Percentiles rank a stretch among this genome's conserved stretches.
Evolutionary conservation across 108 stramenopile genomes (phyloP).

Genomic region (Aurantiochytrium sp.): DNA sequence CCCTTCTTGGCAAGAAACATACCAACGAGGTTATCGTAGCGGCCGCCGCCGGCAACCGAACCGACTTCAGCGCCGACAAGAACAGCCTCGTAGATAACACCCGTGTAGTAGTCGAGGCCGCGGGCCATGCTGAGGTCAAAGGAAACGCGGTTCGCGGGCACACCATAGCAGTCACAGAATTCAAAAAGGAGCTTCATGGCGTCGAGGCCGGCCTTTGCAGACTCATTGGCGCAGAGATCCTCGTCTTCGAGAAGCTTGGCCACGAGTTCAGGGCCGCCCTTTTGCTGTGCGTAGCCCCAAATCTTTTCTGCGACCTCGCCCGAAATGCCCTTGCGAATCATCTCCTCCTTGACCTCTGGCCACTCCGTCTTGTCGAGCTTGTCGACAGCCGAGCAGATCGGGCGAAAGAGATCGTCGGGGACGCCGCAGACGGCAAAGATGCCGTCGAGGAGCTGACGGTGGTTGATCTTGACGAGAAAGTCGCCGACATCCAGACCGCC

Average conservation of each 20-base stretch:
- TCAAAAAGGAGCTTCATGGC: constrained; percentile 73
- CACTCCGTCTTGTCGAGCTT: constrained; percentile 85
- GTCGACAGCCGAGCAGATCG: constrained; percentile 81
- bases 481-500: constrained; percentile 69
- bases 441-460: constrained; percentile 73
- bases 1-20: constrained; percentile 55
- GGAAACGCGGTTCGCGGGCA: constrained; percentile 51
- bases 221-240: constrained; percentile 64
- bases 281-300: constrained; percentile 67
- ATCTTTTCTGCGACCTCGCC: constrained; percentile 70
- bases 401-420: constrained; percentile 72
- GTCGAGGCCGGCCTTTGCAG: constrained; percentile 65
- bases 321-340: constrained; percentile 74
- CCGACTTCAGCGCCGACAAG: constrained; percentile 64
- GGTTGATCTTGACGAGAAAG: constrained; percentile 79
- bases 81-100: constrained; percentile 85
- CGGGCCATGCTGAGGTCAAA: constrained; percentile 80
- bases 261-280: constrained; percentile 61
- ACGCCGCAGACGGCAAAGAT: constrained; percentile 79
- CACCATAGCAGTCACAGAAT: constrained; percentile 76
- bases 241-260: constrained; percentile 49
- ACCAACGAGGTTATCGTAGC: constrained; percentile 81
- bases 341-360: constrained; percentile 66
- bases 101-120: constrained; percentile 87
- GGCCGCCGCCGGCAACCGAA: constrained; percentile 80